Evolutionary conservation across 257 asterid genomes (phyloP), one percentile per base, ranked within the genome.

Genomic region (Solanum chaucha): DNA sequence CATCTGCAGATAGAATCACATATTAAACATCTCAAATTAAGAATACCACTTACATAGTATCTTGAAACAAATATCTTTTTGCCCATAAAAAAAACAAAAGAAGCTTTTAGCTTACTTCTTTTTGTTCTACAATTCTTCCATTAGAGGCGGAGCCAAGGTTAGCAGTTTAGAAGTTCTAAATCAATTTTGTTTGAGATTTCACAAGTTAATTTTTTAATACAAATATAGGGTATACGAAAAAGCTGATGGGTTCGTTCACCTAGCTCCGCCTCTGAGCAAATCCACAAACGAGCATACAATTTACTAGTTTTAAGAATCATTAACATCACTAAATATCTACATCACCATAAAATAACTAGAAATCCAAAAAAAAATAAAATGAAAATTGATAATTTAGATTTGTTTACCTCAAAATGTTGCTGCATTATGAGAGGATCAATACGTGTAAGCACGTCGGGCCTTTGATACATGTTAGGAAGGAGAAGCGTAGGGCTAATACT

Each of bases 351-450:
- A 59, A 1, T 20, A 22, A n/a, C 67, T 58, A 1, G 24, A 59
- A 20, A 20, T 59, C 26, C 11, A 22, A 22, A 20, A 20, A 59
- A 1, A 59, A 19, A n/a, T 0, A 7, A 48, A 46, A 2, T 58
- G 65, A 58, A 58, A 20, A 58, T 59, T 20, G 26, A 59, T 59
- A 22, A 55, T 6, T 67, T 26, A 1, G 19, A 26, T 28, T 13
- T 28, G 1, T 28, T 68, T 34, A 84, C 86, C 86, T 90, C 90
- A 82, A 90, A 88, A 61, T 90, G 92, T 46, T 87, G 68, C 81
- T 89, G 91, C 46, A 87, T 89, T 71, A 20, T 83, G 32, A 32
- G 61, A 38, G 91, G 91, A 34, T 89, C 91, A 30, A 86, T 73
- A 44, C 44, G 44, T 40, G 44, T 40, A 20, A 90, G 90, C 87